Conservation (phyloP, 2,329 filamentous ascomycete species). For the Xylaria sp. region DNA sequence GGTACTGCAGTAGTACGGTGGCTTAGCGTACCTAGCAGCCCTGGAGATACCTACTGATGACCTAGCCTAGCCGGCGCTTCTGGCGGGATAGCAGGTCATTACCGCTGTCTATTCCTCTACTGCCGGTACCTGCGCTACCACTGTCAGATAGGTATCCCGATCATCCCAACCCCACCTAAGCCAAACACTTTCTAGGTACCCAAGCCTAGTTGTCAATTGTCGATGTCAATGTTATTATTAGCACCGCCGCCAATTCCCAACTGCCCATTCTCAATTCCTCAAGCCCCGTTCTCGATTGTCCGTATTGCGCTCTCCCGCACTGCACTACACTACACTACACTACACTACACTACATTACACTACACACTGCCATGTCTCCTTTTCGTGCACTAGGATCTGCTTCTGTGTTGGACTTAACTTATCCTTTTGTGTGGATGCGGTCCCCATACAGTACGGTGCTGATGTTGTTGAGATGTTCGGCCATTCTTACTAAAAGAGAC, state of each 20-base stretch:
- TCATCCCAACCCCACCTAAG: no score
- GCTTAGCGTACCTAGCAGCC: no score
- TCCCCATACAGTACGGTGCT: conserved; percentile 15
- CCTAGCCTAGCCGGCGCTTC: conserved; percentile 1
- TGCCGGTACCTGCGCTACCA: no score
- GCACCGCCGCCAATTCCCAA: conserved; percentile 4
- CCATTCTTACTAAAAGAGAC: conserved; percentile 16
- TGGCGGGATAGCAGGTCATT: conserved; percentile 22
- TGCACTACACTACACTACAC: no score
- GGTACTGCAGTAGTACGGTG: neutral
- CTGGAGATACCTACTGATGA: no score
- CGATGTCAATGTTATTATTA: conserved; percentile 24
- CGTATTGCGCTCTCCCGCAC: neutral
- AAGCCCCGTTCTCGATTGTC: neutral
- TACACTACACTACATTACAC: no score
- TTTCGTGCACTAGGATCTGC: neutral
- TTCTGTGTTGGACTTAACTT: no score
- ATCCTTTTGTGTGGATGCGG: conserved; percentile 11
- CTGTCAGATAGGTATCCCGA: conserved; percentile 24
- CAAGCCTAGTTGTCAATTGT: no score
- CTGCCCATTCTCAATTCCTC: neutral
- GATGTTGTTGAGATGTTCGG: neutral
- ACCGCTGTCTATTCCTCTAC: conserved; percentile 17
- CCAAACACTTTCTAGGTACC: no score
- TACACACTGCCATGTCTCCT: neutral